Evolutionary conservation across 441 rosid species (phyloP), one percentile per base, ranked within the genome.

Genomic region (Corymbia calophylla): DNA sequence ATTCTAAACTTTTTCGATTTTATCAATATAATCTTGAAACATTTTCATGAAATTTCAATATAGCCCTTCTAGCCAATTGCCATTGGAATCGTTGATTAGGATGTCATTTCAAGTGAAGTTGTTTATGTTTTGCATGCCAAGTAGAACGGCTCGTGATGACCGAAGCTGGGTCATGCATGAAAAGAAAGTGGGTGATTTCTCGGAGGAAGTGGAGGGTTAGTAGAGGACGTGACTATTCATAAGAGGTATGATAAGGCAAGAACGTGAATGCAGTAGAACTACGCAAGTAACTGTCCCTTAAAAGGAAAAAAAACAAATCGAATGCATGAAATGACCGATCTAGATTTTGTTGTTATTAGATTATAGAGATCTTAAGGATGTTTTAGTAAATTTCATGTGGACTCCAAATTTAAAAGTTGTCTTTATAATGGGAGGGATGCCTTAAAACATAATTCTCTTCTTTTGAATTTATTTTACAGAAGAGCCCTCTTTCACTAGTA

Each of bases 111-210:
- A 3, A 66, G 9, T n/a, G 31, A 66, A 15, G 5, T 31, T 66
- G 10, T 66, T 15, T n/a, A 1, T 14, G 39, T 4, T 4, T 3
- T 2, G 0, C 3, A 5, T 66, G 39, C 0, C 39, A 16, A 16
- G 3, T 8, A 0, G 0, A 39, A 66, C 1, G 1, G 17, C 3
- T 16, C 0, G 0, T 0, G 2, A n/a, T n/a, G 18, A 16, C 5
- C 19, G 6, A 1, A 31, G 11, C 21, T 1, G 27, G 9, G n/a
- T 62, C 32, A 14, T 62, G 1, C 68, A 8, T 6, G 1, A 62
- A 64, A 15, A n/a, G 73, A 64, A 64, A 64, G 10, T 2, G 3
- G 35, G 35, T 15, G 5, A 15, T 16, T 53, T 16, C 55, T 53
- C 4, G 44, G 44, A 39, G 44, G 44, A 60, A 25, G 16, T 11